Conservation (phyloP, 1,284 basidiomycete genomes). For the Sutorius eximius region DNA sequence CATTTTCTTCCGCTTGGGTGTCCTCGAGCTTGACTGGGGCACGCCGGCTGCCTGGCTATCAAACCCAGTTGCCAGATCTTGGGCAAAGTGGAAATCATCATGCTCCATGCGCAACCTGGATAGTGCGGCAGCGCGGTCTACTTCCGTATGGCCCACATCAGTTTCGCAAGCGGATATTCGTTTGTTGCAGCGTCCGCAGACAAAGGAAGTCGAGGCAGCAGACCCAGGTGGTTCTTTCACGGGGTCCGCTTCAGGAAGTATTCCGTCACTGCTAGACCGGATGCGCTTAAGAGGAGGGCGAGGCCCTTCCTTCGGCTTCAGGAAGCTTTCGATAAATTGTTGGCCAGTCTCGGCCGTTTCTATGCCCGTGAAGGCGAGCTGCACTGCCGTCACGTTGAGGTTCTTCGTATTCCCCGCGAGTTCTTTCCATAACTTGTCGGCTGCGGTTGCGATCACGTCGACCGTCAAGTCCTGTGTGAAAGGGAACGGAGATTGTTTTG, state of each 20-base stretch:
- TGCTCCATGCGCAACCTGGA: conserved; percentile 67
- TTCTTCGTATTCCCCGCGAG: conserved; percentile 54
- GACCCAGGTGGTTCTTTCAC: conserved; percentile 1
- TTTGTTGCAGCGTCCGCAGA: conserved; percentile 57
- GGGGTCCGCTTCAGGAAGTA: background rate
- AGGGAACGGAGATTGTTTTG: conserved; percentile 84
- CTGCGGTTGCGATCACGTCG: conserved; percentile 77
- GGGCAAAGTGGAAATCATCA: conserved; percentile 84
- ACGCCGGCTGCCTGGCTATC: conserved; percentile 9
- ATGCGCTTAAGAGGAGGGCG: conserved; percentile 31
- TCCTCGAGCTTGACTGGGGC: conserved; percentile 24
- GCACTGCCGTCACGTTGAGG: conserved; percentile 74
- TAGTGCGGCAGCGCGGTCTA: conserved; percentile 41
- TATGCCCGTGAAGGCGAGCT: conserved; percentile 82
- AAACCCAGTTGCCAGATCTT: conserved; percentile 58
- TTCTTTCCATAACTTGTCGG: conserved; percentile 86
- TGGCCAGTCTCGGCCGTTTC: conserved; percentile 82
- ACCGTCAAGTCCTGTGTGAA: conserved; percentile 73
- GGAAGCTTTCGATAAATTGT: conserved; percentile 84
- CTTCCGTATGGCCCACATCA: conserved; percentile 25
- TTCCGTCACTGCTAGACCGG: conserved; percentile 7
- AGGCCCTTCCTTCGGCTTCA: conserved; percentile 42
- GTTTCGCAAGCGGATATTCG: conserved; percentile 35
- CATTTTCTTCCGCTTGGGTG: conserved; percentile 43
- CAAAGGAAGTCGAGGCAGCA: conserved; percentile 37